Evolutionary conservation across 1,284 basidiomycete genomes (phyloP).

Genomic region (Cutaneotrichosporon spelunceum): DNA sequence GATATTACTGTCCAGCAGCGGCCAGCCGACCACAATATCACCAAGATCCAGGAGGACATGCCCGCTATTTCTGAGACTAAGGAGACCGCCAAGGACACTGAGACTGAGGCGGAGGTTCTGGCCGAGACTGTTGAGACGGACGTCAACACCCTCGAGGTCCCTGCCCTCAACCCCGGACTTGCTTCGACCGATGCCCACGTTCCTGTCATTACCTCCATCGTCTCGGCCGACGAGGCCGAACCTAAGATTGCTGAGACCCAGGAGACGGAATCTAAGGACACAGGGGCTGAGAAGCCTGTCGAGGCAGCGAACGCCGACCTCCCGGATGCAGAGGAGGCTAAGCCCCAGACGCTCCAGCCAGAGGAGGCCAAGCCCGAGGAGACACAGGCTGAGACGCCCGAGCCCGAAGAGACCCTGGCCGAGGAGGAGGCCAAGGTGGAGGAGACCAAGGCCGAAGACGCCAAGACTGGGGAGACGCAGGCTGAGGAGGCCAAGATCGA

Average conservation of each 20-base stretch:
- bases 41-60: not conserved
- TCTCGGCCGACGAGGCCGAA: not conserved
- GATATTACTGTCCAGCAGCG: not conserved
- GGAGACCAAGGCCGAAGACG: not conserved
- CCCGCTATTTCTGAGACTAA: constrained; percentile 1
- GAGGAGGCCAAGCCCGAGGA: not conserved
- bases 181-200: not conserved
- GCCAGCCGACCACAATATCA: not conserved
- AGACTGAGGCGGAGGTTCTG: not conserved
- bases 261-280: not conserved
- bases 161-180: not conserved
- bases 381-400: not conserved
- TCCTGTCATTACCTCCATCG: not conserved
- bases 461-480: not conserved
- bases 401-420: not conserved
- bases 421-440: not conserved
- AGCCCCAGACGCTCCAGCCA: not conserved
- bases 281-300: not conserved
- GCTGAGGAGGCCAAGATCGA: constrained; percentile 6
- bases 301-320: not conserved
- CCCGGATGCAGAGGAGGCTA: not conserved
- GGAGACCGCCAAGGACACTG: not conserved
- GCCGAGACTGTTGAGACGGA: not conserved
- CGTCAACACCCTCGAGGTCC: not conserved
- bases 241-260: not conserved